phyloP scores from a whole-genome alignment of 2,329 filamentous ascomycete genomes.

The Huntiella savannae region DNA sequence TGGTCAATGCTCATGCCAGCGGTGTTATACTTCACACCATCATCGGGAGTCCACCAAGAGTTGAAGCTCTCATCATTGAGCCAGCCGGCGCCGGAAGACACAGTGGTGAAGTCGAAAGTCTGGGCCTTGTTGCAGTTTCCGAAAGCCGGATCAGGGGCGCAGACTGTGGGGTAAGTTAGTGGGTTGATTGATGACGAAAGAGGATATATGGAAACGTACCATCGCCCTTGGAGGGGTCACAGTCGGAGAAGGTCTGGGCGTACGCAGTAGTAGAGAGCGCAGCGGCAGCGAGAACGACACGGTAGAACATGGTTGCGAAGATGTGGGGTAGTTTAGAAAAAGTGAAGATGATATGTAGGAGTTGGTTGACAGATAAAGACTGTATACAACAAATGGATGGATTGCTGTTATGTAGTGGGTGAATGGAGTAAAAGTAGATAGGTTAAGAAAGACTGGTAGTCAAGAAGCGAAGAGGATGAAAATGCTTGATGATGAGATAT shows the following conservation, averaged over 20 bases:
- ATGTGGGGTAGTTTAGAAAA: background rate
- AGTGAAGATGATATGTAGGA: background rate
- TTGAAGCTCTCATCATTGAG: constrained; percentile 12
- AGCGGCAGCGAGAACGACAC: constrained; percentile 20
- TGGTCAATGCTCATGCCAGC: constrained; percentile 16
- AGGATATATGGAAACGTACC: constrained; percentile 8
- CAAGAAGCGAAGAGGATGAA: background rate
- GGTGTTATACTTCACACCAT: constrained; percentile 17
- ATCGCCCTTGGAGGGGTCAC: constrained; percentile 25
- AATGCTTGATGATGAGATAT: background rate
- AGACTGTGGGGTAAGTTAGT: constrained; percentile 18
- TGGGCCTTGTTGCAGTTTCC: constrained; percentile 23
- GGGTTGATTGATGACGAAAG: background rate
- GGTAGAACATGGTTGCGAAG: constrained; percentile 19
- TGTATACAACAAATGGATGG: background rate
- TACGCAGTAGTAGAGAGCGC: constrained; percentile 29
- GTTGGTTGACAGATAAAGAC: background rate
- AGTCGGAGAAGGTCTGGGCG: constrained; percentile 36
- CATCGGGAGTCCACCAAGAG: constrained; percentile 18
- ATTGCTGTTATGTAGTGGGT: background rate
- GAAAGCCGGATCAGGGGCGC: constrained; percentile 46
- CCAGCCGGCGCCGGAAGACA: constrained; percentile 24
- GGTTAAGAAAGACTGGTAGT: background rate
- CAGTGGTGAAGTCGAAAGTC: constrained; percentile 44
- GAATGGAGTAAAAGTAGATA: background rate